Conservation (phyloP, 352 stramenopile genomes). For the Aphanomyces astaci region DNA sequence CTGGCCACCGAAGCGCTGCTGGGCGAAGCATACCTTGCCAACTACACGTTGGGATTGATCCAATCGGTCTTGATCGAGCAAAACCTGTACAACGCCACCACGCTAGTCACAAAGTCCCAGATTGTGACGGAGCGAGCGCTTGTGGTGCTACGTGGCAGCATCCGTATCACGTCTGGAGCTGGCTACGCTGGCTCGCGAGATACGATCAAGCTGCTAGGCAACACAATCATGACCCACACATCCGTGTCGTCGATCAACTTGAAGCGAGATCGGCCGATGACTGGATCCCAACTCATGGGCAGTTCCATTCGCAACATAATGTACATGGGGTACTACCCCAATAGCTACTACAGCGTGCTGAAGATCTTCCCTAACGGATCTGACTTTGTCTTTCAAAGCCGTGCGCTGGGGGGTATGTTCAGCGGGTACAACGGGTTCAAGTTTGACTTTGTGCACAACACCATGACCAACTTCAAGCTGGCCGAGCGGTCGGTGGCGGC, state of each 20-base stretch:
- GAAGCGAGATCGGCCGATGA: neutral
- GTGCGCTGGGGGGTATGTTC: constrained; percentile 25
- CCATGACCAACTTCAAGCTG: constrained; percentile 31
- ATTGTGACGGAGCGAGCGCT: neutral
- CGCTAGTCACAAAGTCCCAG: neutral
- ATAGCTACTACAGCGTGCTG: neutral
- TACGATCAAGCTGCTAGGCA: neutral
- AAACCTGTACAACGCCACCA: neutral
- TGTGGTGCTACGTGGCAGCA: neutral
- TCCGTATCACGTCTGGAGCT: neutral
- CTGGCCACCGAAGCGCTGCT: neutral
- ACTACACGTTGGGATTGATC: neutral
- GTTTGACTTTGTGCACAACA: constrained; percentile 31
- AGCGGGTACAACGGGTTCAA: constrained; percentile 36
- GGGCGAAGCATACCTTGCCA: neutral
- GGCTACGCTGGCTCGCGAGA: neutral
- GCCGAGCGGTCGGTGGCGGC: constrained; percentile 10
- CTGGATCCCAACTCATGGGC: neutral
- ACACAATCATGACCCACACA: neutral
- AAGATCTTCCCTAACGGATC: neutral
- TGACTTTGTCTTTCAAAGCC: neutral
- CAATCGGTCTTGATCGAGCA: neutral
- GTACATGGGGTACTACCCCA: constrained; percentile 1
- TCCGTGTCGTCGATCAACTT: neutral
- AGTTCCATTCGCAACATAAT: neutral